These are phyloP conservation scores for Globisporangium uncinulatum DNA, from an alignment of 352 stramenopile species.

Conservation along the genomic window DNA sequence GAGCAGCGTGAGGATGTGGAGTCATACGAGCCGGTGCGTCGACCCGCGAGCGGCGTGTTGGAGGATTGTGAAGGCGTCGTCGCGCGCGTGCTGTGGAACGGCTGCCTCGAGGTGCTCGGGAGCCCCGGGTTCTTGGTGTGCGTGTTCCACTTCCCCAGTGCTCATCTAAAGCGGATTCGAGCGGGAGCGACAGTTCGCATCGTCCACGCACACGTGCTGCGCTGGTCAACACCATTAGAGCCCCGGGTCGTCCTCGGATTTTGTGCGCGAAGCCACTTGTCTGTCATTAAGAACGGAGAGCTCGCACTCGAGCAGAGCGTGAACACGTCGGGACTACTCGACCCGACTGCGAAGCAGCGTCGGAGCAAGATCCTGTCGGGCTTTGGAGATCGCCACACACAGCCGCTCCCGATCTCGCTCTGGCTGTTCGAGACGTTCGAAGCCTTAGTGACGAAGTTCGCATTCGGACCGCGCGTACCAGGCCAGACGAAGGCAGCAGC, in stretches of 20 bases:
- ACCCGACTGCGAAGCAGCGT: neutral
- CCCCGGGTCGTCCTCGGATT: conserved; percentile 27
- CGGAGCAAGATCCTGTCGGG: conserved; percentile 5
- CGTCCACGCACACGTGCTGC: conserved; percentile 24
- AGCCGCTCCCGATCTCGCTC: conserved; percentile 5
- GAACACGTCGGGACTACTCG: neutral
- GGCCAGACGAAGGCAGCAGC: neutral
- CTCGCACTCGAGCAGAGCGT: neutral
- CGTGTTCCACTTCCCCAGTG: conserved; percentile 30
- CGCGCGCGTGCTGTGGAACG: conserved; percentile 29
- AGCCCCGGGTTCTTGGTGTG: conserved; percentile 23
- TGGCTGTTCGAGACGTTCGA: conserved; percentile 10
- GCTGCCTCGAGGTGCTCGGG: conserved; percentile 31
- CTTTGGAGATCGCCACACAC: conserved; percentile 5
- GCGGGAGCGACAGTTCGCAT: conserved; percentile 21
- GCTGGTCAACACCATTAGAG: conserved; percentile 21
- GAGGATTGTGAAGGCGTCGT: conserved; percentile 31
- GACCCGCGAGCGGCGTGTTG: conserved; percentile 5
- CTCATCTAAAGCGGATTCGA: conserved; percentile 23
- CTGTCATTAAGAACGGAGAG: conserved; percentile 11
- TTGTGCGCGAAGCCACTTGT: conserved; percentile 29
- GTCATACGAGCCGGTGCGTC: no score
- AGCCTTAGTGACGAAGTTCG: conserved; percentile 10
- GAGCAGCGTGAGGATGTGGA: no score
- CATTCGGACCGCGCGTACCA: conserved; percentile 1